Evolutionary conservation across 495 filamentous ascomycete genomes (phyloP), one percentile per base, ranked within the genome.

Genomic region (Jackrogersella minutella): DNA sequence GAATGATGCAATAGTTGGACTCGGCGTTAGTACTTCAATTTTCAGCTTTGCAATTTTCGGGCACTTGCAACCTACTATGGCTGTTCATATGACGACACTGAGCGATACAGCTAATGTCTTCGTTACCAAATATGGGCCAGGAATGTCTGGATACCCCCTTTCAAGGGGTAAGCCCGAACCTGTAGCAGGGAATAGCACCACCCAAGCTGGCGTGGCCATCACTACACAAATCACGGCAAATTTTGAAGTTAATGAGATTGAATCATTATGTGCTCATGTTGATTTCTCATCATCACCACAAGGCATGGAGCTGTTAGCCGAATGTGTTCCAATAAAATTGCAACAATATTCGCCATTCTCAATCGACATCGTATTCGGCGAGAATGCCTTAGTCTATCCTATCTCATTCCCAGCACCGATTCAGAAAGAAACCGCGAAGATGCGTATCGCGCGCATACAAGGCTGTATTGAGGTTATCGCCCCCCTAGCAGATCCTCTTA

Each of bases 391-490:
- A 0, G 40, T 72, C 1, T 58, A 66, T 10, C 60, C 68, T 30
- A 26, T 82, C 19, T 64, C 57, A 7, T 84, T 79, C 62, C 80
- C 82, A 0, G 63, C 70, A 2, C 82, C 82, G 0, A 75, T 86
- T 10, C 36, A 62, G 4, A 62, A 62, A 37, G 68, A 78, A 10
- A 44, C 51, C 17, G 64, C 62, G 60, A 79, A 74, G 30, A 77
- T 73, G 2, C 73, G 76, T 40, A 76, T 84, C 54, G 81, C 80
- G n/a, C 78, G 81, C 50, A 82, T 62, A 19, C 81, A 79, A 0
- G 65, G 63, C n/a, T 84, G 79, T 59, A 62, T 84, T 34, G 82
- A 85, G 54, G 59, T 85, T 33, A 67, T 75, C 26, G 80, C 74
- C 11, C 71, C 77, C 21, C 44, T 81, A 16, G 70, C 75, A 5